Evolutionary conservation across 2,329 filamentous ascomycete genomes (phyloP), one percentile per base, ranked within the genome.

Genomic region (Fusarium redolens): DNA sequence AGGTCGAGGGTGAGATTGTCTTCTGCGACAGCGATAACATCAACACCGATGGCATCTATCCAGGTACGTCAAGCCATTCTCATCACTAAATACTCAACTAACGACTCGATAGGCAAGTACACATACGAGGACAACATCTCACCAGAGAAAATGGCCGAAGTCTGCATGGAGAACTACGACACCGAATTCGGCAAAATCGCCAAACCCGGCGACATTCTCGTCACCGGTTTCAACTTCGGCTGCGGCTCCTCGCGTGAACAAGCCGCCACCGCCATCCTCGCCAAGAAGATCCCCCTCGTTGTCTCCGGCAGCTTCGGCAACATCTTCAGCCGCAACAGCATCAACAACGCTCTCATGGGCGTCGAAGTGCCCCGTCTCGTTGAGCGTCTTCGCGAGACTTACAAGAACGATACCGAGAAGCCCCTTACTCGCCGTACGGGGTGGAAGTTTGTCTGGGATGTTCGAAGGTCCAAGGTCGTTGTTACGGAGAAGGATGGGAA

Each of bases 141-240:
- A 0, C 85, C 83, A 1, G 92, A 94, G 69, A 90, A 90, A 63
- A 98, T 98, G 96, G 94, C 94, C 0, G 86, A 93, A 73, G 95
- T 95, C 1, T 95, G 93, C 82, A 98, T 98, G 95, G 89, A 92
- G 80, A 98, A 98, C 86, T 98, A 97, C 83, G 96, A 98, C 79
- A 83, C 88, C 0, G 80, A 85, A 0, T 98, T 98, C 80, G 81
- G 86, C 14, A 81, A 83, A 2, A 85, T 91, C 40, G 91, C 92
- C 50, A 88, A 88, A 72, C 79, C 89, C 0, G 91, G 90, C 54
- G 95, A 98, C 77, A 93, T 98, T 61, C 88, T 98, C 2, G 95
- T 98, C 1, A 84, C 91, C 0, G 95, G 95, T 37, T 96, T 91
- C 85, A 97, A 97, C 85, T 97, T 98, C 79, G 96, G 96, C 52